Percentiles rank a stretch among this genome's conserved stretches.
Conservation (phyloP, 2,329 filamentous ascomycete genomes). For the Penicillium oxalicum region DNA sequence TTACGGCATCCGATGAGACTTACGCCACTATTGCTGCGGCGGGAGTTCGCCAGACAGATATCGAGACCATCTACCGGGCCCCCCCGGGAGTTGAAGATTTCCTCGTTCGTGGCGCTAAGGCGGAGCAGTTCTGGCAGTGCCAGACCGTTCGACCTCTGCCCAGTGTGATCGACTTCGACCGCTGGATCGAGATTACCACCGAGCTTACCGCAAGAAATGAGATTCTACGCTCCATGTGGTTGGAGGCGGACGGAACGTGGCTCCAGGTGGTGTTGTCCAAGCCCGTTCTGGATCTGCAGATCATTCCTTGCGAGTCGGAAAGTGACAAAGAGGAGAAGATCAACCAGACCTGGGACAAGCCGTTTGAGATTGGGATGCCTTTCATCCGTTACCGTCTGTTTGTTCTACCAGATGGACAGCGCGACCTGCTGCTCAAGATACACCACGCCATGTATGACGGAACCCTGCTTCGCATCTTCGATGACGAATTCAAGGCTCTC, state of each 20-base stretch:
- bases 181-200: slow-evolving; percentile 12
- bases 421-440: slow-evolving; percentile 30
- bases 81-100: slow-evolving; percentile 3
- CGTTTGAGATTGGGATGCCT: slow-evolving; percentile 28
- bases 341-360: slow-evolving; percentile 19
- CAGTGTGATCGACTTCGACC: slow-evolving; percentile 7
- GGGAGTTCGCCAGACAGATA: not conserved
- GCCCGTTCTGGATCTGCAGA: slow-evolving; percentile 8
- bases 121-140: slow-evolving; percentile 2
- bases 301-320: slow-evolving; percentile 13
- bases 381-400: slow-evolving; percentile 33
- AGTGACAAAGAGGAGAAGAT: slow-evolving; percentile 18
- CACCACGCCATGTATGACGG: slow-evolving; percentile 34
- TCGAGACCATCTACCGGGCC: slow-evolving; percentile 1
- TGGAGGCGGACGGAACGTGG: slow-evolving; percentile 6
- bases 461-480: slow-evolving; percentile 35
- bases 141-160: slow-evolving; percentile 3
- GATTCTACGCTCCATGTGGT: slow-evolving; percentile 10
- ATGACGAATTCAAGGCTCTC: slow-evolving; percentile 28
- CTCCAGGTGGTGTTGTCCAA: slow-evolving; percentile 15
- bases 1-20: not conserved
- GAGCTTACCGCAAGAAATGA: slow-evolving; percentile 8
- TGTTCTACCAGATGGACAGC: slow-evolving; percentile 14
- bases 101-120: not conserved
- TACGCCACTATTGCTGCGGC: not conserved